phyloP scores from a whole-genome alignment of 768 basidiomycete genomes.

The Steccherinum ochraceum region DNA sequence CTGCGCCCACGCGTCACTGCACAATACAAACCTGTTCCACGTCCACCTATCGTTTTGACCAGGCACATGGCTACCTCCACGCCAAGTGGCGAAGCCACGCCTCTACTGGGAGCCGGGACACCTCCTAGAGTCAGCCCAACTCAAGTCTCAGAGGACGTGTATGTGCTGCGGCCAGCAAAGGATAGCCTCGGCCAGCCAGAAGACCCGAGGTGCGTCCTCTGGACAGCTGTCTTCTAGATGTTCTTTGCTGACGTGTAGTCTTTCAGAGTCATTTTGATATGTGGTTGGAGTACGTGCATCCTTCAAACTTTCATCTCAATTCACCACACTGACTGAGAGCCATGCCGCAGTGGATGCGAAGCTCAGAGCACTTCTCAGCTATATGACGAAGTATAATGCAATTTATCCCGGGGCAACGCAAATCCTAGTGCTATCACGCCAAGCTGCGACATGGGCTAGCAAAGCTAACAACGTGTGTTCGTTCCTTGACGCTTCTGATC shows the following conservation, averaged over 20 bases:
- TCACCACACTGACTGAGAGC: not conserved
- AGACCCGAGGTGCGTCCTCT: not conserved
- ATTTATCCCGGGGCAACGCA: conserved; percentile 10
- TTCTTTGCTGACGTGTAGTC: no score
- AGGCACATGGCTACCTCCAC: no score
- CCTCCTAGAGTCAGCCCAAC: not conserved
- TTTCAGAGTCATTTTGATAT: conserved; percentile 12
- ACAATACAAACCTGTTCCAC: no score
- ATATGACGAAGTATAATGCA: conserved; percentile 8
- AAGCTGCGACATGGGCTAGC: conserved; percentile 3
- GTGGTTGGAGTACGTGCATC: conserved; percentile 15
- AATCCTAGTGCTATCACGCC: conserved; percentile 7
- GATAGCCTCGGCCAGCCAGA: not conserved
- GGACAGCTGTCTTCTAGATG: not conserved
- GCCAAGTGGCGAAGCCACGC: not conserved
- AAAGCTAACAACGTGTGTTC: not conserved
- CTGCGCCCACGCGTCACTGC: no score
- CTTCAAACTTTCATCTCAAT: not conserved
- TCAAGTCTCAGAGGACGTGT: not conserved
- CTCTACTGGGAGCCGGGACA: not conserved
- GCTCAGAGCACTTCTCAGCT: conserved; percentile 10
- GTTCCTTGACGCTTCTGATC: conserved; percentile 1
- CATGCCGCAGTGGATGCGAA: conserved; percentile 10
- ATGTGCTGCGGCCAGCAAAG: not conserved
- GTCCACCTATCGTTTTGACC: no score